A percentile compares a stretch with the other conserved stretches of the same genome.
Conservation (phyloP, 2,329 filamentous ascomycete genomes). For the Colletotrichum sp. region DNA sequence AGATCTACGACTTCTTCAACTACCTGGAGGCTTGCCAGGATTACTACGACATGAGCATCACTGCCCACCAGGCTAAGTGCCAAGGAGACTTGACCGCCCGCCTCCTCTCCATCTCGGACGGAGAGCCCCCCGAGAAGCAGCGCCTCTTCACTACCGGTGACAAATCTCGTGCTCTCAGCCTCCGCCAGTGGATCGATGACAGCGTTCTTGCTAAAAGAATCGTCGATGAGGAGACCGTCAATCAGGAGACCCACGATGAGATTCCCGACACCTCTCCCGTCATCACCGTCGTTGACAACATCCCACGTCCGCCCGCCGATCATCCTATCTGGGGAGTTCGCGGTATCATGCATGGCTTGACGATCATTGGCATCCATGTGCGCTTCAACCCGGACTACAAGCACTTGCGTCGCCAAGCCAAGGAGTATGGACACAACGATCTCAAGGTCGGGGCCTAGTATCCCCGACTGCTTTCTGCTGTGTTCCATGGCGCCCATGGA, state of each 20-base stretch:
- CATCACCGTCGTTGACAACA: not conserved
- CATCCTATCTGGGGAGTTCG: constrained; percentile 32
- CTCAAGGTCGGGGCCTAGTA: constrained; percentile 52
- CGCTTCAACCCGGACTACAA: constrained; percentile 22
- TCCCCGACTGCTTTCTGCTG: constrained; percentile 52
- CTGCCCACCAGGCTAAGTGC: not conserved
- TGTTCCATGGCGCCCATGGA: constrained; percentile 60
- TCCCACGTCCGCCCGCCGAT: not conserved
- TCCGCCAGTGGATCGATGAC: not conserved
- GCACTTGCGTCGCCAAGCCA: constrained; percentile 4
- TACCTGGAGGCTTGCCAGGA: not conserved
- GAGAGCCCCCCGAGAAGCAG: not conserved
- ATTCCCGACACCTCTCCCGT: not conserved
- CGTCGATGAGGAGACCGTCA: too few species aligned
- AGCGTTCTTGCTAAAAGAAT: not conserved
- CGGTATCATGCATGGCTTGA: constrained; percentile 34
- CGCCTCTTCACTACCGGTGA: not conserved
- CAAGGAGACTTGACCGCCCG: not conserved
- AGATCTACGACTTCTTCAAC: not conserved
- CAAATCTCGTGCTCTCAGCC: not conserved
- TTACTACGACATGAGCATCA: not conserved
- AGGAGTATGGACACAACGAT: constrained; percentile 33
- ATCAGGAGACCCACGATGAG: not conserved
- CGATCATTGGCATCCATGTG: not conserved
- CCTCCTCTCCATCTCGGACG: not conserved